These are phyloP conservation scores for Penicillium cataractarum DNA, from an alignment of 495 filamentous ascomycete species.

Conservation along the genomic window DNA sequence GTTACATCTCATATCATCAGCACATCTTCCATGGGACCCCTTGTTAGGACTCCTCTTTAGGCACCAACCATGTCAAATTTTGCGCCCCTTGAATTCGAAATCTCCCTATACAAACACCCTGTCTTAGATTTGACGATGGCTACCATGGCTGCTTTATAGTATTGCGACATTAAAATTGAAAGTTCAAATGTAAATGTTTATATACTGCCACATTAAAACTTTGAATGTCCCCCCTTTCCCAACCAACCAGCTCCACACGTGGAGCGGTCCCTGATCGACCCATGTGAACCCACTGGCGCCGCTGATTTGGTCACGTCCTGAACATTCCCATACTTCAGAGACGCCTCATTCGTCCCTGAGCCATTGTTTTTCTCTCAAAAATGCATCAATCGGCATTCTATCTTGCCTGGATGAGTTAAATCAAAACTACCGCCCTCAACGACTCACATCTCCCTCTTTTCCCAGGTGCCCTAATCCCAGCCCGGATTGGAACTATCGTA, in stretches of 20 bases:
- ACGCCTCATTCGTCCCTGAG: neutral
- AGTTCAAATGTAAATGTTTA: neutral
- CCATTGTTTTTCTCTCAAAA: neutral
- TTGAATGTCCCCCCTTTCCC: neutral
- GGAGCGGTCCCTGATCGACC: conserved; percentile 15
- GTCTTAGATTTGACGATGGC: neutral
- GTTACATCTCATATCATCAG: too few species aligned
- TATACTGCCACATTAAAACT: neutral
- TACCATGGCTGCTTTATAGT: neutral
- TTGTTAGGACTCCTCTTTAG: neutral
- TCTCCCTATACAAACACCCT: neutral
- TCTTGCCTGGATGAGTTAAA: neutral
- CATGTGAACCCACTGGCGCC: conserved; percentile 17
- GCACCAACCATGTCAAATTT: neutral
- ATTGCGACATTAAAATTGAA: neutral
- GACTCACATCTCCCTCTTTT: neutral
- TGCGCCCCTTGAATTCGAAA: neutral
- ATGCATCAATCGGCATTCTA: neutral
- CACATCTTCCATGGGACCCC: too few species aligned
- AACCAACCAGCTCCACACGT: conserved; percentile 17
- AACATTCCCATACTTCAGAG: conserved; percentile 2
- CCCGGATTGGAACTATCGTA: neutral
- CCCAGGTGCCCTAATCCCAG: neutral
- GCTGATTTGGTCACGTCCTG: conserved; percentile 20
- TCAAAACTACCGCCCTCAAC: neutral